Percentiles rank a stretch among this genome's conserved stretches.
phyloP scores from a whole-genome alignment of 305 asterid genomes.

The Lippia alba region DNA sequence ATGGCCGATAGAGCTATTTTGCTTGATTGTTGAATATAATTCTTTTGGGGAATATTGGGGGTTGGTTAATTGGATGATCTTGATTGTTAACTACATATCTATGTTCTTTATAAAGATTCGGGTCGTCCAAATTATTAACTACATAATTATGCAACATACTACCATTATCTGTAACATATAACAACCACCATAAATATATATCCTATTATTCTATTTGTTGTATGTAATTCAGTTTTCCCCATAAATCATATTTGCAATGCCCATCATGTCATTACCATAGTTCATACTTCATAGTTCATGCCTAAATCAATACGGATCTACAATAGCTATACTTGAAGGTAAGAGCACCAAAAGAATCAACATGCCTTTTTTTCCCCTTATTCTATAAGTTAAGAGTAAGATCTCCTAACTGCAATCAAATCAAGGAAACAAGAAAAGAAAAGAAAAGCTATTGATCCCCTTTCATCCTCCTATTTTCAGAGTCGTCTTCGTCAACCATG shows the following conservation, averaged over 20 bases:
- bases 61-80: no score
- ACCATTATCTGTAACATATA: no score
- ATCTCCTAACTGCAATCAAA: constrained; percentile 27
- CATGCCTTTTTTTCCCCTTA: constrained; percentile 31
- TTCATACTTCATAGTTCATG: constrained; percentile 26
- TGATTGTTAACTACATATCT: no score
- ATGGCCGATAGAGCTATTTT: not conserved
- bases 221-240: no score
- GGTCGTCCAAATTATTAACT: not conserved
- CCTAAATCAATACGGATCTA: constrained; percentile 29
- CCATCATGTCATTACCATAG: constrained; percentile 6
- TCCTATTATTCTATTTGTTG: no score
- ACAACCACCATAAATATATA: no score
- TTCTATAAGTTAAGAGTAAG: constrained; percentile 43
- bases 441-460: constrained; percentile 43
- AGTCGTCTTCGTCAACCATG: constrained; percentile 51
- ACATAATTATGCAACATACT: not conserved
- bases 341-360: constrained; percentile 50
- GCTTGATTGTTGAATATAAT: not conserved
- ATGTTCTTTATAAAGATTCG: not conserved
- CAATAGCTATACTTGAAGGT: constrained; percentile 17
- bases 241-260: no score
- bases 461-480: constrained; percentile 53
- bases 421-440: constrained; percentile 8
- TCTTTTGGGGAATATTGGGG: no score